These are phyloP conservation scores for Lipomyces yamadae DNA, from an alignment of 805 yeast genomes.

Conservation along the genomic window DNA sequence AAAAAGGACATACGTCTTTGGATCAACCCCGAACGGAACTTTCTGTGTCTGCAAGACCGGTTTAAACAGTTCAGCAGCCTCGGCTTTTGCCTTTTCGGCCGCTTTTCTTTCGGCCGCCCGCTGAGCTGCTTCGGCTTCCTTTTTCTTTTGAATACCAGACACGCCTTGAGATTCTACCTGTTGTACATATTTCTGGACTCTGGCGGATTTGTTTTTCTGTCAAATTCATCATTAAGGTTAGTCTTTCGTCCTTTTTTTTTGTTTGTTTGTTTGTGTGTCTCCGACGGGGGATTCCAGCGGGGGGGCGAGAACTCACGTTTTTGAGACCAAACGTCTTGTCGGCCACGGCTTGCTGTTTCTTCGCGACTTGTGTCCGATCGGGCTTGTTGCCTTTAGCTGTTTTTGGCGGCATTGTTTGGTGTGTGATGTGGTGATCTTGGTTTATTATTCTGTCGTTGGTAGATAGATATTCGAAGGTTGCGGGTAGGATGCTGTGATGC, in stretches of 20 bases:
- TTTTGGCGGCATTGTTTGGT: constrained; percentile 73
- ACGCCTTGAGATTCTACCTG: constrained; percentile 69
- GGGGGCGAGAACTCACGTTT: constrained; percentile 48
- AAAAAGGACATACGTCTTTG: constrained; percentile 60
- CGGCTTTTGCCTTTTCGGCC: constrained; percentile 85
- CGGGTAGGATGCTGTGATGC: too few relatives aligned
- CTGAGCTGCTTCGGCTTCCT: constrained; percentile 73
- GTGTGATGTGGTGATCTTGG: not conserved
- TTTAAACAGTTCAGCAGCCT: constrained; percentile 78
- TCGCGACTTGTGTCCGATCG: constrained; percentile 60
- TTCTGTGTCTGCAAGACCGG: constrained; percentile 72
- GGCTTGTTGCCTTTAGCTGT: constrained; percentile 54
- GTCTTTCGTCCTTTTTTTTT: not conserved
- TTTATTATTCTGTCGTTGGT: too few relatives aligned
- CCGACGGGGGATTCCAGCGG: too few relatives aligned
- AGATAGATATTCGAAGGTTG: too few relatives aligned
- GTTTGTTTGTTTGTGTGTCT: not conserved
- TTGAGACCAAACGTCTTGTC: constrained; percentile 96
- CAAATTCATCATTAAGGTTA: not conserved
- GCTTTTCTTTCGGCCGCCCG: constrained; percentile 83
- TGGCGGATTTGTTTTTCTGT: constrained; percentile 83
- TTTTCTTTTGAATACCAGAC: constrained; percentile 61
- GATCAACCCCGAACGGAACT: constrained; percentile 96
- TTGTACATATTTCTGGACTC: constrained; percentile 73
- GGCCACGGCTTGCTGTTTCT: constrained; percentile 64